Percentiles rank a stretch among this genome's conserved stretches.
Conservation (phyloP, 2,329 filamentous ascomycete genomes). For the Hymenoscyphus repandus region DNA sequence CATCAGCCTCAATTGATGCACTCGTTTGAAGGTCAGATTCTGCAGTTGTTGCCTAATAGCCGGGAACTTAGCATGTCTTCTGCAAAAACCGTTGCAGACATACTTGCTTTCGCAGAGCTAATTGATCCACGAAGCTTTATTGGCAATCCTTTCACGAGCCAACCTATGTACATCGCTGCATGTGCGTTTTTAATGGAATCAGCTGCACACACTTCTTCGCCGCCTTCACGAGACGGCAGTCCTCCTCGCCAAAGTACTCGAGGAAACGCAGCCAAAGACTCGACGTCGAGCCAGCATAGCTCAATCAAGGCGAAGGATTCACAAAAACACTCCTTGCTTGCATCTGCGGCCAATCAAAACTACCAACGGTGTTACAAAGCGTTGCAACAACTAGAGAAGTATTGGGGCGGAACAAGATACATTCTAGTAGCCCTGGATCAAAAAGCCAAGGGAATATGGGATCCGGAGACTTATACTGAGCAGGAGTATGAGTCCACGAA, state of each 20-base stretch:
- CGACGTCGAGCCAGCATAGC: slow-evolving; percentile 14
- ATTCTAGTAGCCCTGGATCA: slow-evolving; percentile 83
- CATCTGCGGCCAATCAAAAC: slow-evolving; percentile 77
- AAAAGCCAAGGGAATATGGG: slow-evolving; percentile 80
- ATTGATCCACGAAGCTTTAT: slow-evolving; percentile 83
- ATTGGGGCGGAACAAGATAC: slow-evolving; percentile 84
- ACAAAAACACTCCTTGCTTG: slow-evolving; percentile 67
- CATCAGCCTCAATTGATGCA: slow-evolving; percentile 80
- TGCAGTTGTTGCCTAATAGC: slow-evolving; percentile 74
- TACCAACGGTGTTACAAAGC: slow-evolving; percentile 85
- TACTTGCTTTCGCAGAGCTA: slow-evolving; percentile 77
- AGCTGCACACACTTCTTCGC: slow-evolving; percentile 60
- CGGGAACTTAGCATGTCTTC: slow-evolving; percentile 52
- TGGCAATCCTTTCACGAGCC: slow-evolving; percentile 82
- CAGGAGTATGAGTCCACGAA: slow-evolving; percentile 74
- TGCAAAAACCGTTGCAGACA: slow-evolving; percentile 87
- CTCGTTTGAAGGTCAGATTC: slow-evolving; percentile 63
- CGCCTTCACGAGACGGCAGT: slow-evolving; percentile 51
- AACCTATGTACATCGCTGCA: slow-evolving; percentile 87
- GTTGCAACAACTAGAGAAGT: slow-evolving; percentile 71
- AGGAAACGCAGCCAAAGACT: slow-evolving; percentile 5
- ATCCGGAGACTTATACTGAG: slow-evolving; percentile 60
- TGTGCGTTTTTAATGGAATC: slow-evolving; percentile 86
- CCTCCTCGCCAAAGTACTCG: slow-evolving; percentile 17
- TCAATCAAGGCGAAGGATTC: slow-evolving; percentile 23